Evolutionary conservation across 768 basidiomycete species (phyloP), one percentile per base, ranked within the genome.

Genomic region (Strobilomyces echinocephalus): DNA sequence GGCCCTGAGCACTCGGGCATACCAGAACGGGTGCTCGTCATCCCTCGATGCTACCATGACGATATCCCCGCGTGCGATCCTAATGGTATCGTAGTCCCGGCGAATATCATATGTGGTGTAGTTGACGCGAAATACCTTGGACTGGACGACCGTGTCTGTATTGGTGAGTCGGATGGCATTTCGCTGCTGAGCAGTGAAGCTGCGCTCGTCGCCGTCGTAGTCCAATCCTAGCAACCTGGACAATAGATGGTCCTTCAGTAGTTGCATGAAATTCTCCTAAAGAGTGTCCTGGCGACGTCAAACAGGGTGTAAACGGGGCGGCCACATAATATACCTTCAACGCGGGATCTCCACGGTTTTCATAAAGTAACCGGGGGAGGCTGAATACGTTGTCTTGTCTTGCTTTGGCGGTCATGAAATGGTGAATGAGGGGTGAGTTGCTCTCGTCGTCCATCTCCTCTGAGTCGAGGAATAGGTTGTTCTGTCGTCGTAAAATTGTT

Each of bases 321-420:
- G 4, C 28, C 4, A 5, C 20, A 7, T 8, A 12, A 16, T 15
- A 11, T 50, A 50, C 40, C 31, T 50, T 50, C 30, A 50, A 20
- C 12, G 69, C 41, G 12, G 44, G 58, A 15, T 64, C 8, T 53
- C 30, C 15, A 57, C 55, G 0, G 59, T 63, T 5, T 10, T 33
- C 39, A 4, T 34, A 18, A 48, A 53, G 45, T 1, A 40, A 7
- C 10, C 16, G 14, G 9, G 36, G 34, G 4, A 61, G 33, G 39
- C 26, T 53, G 5, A 57, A 14, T 16, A 18, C 1, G 2, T 52
- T 60, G 26, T 34, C 20, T 2, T 0, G 2, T 16, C 45, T 14
- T 0, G 31, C 39, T 1, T 3, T 14, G 15, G 10, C 4, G 3
- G 50, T n/a, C 44, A 61, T 45, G 11, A 3, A 26, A 34, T 60